Base-by-base conservation (phyloP, 257 asterid genomes). In the Scutellaria galericulata region DNA sequence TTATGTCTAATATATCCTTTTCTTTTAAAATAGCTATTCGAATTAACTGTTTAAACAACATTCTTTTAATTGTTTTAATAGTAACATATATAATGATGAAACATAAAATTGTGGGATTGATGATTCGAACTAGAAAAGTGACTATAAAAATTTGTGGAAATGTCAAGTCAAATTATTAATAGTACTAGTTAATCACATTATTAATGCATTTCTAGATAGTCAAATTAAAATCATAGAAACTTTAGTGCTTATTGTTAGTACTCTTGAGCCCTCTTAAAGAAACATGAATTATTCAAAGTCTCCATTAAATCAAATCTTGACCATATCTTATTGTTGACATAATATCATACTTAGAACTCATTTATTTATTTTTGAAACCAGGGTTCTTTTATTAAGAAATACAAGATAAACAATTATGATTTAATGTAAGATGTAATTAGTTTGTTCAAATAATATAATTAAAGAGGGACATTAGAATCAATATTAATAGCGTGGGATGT, bases 271-370 rank as follows among this genome's bases (percentile, higher is more conserved):
- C 73, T 57, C 50, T 68, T 78, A 22, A 75, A 70, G 51, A 66
- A 71, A 66, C 80, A 79, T 46, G 57, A 35, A 59, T 80, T 65
- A 59, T 71, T 79, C 68, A 70, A 69, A 65, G 35, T 10, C 31
- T 47, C 44, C 5, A 67, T 74, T 74, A 64, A 73, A 74, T 58
- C 68, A 68, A 2, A 79, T 70, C 59, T 79, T 70, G 73, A 73
- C 73, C 78, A 22, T 27, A 53, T 45, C 64, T 52, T 14, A 13
- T 47, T 48, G 1, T 70, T 70, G 55, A 40, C 4, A 37, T 22
- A 14, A 10, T 11, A 47, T 47, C 24, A 59, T 37, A 71, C 39
- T 70, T 52, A 47, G 15, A 22, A 13, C 44, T 56, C 6, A 31
- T 48, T 27, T 7, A 5, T 57, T 45, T 6, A 46, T 64, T 64